Evolutionary conservation across 202 grass and related monocot species (phyloP), one percentile per base, ranked within the genome.

Genomic region (Saccharum hybrid): DNA sequence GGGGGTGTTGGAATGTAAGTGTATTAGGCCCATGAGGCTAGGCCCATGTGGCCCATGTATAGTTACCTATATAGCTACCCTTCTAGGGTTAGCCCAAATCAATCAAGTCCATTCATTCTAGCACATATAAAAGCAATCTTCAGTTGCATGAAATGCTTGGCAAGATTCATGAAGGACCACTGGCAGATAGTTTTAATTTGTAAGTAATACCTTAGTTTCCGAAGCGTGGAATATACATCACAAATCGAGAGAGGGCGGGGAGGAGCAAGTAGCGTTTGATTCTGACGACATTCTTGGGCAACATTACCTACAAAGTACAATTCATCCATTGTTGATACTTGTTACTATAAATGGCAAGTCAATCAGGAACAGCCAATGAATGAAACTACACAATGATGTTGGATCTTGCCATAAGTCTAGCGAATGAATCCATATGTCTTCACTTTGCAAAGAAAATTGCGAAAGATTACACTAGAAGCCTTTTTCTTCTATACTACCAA

Each of bases 231-330:
- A 91, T 90, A 93, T 83, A 98, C 83, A 87, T 92, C 83, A 31
- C 60, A 61, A 86, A 95, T 89, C 72, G 83, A 90, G 81, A 98
- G 92, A 69, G 92, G 75, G 14, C 83, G 85, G 63, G 90, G 96
- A 87, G 92, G 88, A 79, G 89, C 91, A 87, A 98, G 92, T 63
- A 98, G 86, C 59, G 86, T 90, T 88, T 98, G 96, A 82, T 87
- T 98, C 78, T 98, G 92, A 71, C 85, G 87, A 60, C 89, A 91
- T 75, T 93, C 96, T 85, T 95, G 96, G 43, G 96, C 96, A 83
- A 94, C 96, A 86, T 81, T 91, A 93, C 92, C 96, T 95, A 72
- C 61, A 83, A 81, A 68, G 54, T 66, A 65, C 70, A 89, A 22
- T 10, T 28, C 23, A 75, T 31, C 37, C 62, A 84, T 14, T 74